These are phyloP conservation scores for Xerocomus cyaneibrunnescens DNA, from an alignment of 1,284 basidiomycete species.

Conservation along the genomic window DNA sequence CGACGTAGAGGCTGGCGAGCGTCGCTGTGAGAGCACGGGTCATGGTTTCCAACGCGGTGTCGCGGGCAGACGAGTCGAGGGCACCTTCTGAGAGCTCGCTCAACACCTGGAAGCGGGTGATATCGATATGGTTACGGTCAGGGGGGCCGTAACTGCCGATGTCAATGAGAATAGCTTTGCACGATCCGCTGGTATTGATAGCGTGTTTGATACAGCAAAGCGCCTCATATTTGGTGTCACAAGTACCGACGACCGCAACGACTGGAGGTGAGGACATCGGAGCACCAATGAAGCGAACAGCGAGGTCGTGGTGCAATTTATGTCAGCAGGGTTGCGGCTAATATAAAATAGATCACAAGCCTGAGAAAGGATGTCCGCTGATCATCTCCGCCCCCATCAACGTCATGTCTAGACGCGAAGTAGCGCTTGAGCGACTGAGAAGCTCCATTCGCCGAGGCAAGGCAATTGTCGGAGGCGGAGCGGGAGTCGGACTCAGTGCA, in stretches of 20 bases:
- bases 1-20: conserved; percentile 15
- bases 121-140: conserved; percentile 18
- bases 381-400: neutral
- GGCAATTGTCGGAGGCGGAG: conserved; percentile 30
- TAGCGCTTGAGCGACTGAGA: conserved; percentile 16
- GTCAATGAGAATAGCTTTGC: conserved; percentile 28
- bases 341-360: neutral
- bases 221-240: conserved; percentile 30
- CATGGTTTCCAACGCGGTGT: conserved; percentile 17
- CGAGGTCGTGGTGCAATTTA: neutral
- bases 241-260: conserved; percentile 30
- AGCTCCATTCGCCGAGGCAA: conserved; percentile 15
- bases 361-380: neutral
- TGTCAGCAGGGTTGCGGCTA: conserved; percentile 16
- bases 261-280: conserved; percentile 17
- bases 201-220: conserved; percentile 24
- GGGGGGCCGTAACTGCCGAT: conserved; percentile 20
- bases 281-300: neutral
- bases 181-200: conserved; percentile 9
- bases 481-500: conserved; percentile 32
- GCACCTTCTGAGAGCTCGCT: conserved; percentile 1
- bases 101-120: conserved; percentile 24
- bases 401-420: conserved; percentile 21
- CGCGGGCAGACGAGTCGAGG: conserved; percentile 6
- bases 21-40: conserved; percentile 19